Conservation (phyloP, 805 yeast species). For the Candida piceae region DNA sequence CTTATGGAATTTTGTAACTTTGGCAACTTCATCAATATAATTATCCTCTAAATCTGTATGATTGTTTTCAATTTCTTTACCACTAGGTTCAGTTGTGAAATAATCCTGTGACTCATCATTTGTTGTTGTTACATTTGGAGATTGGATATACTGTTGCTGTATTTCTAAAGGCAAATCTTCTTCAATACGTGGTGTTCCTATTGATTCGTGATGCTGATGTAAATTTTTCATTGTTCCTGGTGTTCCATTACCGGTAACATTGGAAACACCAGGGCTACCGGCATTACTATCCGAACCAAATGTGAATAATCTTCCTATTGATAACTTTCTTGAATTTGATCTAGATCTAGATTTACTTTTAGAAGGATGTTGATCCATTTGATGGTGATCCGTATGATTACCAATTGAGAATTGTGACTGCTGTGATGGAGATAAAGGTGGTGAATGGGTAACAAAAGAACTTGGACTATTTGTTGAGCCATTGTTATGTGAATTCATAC, state of each 20-base stretch:
- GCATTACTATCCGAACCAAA: conserved; percentile 27
- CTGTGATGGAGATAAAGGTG: too few species aligned
- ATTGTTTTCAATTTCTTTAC: neutral
- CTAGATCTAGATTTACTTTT: conserved; percentile 30
- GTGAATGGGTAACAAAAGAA: too few species aligned
- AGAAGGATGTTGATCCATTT: neutral
- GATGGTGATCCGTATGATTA: too few species aligned
- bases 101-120: too few species aligned
- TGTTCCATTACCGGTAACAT: neutral
- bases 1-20: conserved; percentile 21
- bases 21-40: conserved; percentile 13
- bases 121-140: conserved; percentile 14
- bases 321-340: conserved; percentile 34
- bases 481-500: too few species aligned
- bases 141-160: conserved; percentile 10
- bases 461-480: too few species aligned
- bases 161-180: conserved; percentile 12
- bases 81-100: neutral
- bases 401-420: too few species aligned
- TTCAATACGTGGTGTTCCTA: conserved; percentile 16
- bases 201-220: conserved; percentile 6
- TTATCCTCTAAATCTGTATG: conserved; percentile 11
- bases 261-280: neutral
- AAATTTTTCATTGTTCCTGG: conserved; percentile 4
- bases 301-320: conserved; percentile 34